Base-by-base conservation (phyloP, 306 rosid species). In the Luffa aegyptiaca region DNA sequence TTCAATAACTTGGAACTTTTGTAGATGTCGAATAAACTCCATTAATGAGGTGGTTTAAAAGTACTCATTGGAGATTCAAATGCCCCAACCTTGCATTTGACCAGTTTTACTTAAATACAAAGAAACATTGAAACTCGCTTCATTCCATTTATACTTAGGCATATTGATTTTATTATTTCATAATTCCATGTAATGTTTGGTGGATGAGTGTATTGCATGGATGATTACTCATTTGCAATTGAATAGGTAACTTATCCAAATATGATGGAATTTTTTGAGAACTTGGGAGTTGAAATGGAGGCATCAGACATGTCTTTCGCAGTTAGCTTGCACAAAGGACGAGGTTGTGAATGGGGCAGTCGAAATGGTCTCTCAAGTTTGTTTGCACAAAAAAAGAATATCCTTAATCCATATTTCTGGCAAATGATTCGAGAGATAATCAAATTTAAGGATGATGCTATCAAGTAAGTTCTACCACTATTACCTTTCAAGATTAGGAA, bases 231-330 rank as follows among this genome's bases (percentile, higher is more conserved):
- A 2, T 31, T 61, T 61, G 3, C 0, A 31, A 21, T 31, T 61
- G 9, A 31, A 61, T 5, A 94, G 98, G 96, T 92, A 37, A 94
- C 97, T 0, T 92, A 94, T 86, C 98, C 98, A 31, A 94, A 94
- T 74, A 90, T 92, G 98, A 86, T 92, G 96, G 93, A 90, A 36
- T 88, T 92, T 45, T 92, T 92, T 83, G 97, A 94, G 86, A 88
- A 84, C 65, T 88, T 94, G 62, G 96, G 90, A 79, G 91, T 92
- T 70, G 98, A 90, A 3, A 92, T 94, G 96, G 97, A 94, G 72
- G 55, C 65, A 77, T 90, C 98, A 61, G 94, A 94, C 81, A 92
- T 94, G 98, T 89, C 97, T 62, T 90, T 94, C 75, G 53, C 97
- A 10, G 94, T 87, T 48, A 94, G 97, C 81, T 79, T 92, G 48